phyloP scores from a whole-genome alignment of 352 stramenopile species.

The Globisporangium iwayamae region DNA sequence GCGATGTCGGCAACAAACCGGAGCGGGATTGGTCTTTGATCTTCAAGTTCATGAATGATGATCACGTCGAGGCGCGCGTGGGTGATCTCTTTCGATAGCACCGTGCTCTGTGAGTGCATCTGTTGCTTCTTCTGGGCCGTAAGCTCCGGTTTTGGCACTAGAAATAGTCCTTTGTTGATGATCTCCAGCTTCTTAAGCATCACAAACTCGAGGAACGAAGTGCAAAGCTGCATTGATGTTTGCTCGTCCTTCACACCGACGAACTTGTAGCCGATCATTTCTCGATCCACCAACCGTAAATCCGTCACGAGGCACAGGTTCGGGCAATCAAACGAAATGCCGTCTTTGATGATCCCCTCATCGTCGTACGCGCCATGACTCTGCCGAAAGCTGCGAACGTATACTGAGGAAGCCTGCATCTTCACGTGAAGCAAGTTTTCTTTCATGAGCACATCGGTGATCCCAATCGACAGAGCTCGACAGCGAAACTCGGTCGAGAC shows the following conservation, averaged over 20 bases:
- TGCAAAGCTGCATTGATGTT: slow-evolving; percentile 33
- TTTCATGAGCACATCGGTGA: slow-evolving; percentile 55
- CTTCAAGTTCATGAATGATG: slow-evolving; percentile 13
- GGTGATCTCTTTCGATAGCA: slow-evolving; percentile 11
- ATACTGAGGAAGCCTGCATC: slow-evolving; percentile 20
- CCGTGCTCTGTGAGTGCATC: not conserved
- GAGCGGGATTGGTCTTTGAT: not conserved
- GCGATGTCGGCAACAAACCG: slow-evolving; percentile 4
- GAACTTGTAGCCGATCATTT: slow-evolving; percentile 39
- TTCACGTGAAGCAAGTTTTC: slow-evolving; percentile 48
- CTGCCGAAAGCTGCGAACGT: slow-evolving; percentile 11
- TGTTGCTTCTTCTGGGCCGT: not conserved
- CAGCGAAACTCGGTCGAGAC: slow-evolving; percentile 32
- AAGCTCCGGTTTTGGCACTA: not conserved
- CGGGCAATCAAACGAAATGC: slow-evolving; percentile 7
- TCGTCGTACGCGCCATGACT: not conserved
- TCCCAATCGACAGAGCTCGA: slow-evolving; percentile 40
- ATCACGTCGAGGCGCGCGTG: slow-evolving; percentile 6
- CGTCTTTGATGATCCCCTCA: slow-evolving; percentile 7
- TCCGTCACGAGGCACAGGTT: slow-evolving; percentile 17
- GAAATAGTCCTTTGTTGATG: slow-evolving; percentile 24
- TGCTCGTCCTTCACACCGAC: slow-evolving; percentile 27
- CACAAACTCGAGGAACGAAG: slow-evolving; percentile 37
- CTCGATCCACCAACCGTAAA: slow-evolving; percentile 22
- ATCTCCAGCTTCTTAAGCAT: slow-evolving; percentile 37